phyloP scores from a whole-genome alignment of 2,329 filamentous ascomycete species.

The Dissoconium aciculare region DNA sequence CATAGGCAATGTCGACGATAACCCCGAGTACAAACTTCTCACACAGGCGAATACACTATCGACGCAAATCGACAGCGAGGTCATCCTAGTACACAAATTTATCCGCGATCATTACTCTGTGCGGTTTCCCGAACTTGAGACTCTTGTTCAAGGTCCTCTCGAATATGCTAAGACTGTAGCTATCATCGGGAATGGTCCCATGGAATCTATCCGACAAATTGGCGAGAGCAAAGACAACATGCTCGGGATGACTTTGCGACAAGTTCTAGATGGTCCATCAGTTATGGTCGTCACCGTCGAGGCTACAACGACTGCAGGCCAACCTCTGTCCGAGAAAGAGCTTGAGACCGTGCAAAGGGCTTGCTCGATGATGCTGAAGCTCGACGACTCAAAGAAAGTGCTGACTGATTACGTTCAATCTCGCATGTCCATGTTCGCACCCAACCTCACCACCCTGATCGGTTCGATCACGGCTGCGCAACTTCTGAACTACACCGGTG shows the following conservation, averaged over 20 bases:
- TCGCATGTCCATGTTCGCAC: constrained; percentile 89
- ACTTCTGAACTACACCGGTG: constrained; percentile 87
- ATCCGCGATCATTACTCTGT: constrained; percentile 91
- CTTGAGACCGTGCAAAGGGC: constrained; percentile 59
- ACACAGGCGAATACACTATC: constrained; percentile 82
- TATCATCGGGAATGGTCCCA: constrained; percentile 80
- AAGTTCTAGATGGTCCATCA: constrained; percentile 73
- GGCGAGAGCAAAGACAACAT: constrained; percentile 65
- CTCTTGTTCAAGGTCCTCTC: constrained; percentile 75
- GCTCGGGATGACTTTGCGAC: constrained; percentile 57
- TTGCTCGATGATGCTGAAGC: constrained; percentile 74
- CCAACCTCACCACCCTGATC: constrained; percentile 79
- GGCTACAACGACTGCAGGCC: constrained; percentile 75
- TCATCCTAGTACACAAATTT: constrained; percentile 87
- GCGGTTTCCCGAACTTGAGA: constrained; percentile 84
- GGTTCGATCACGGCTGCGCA: constrained; percentile 89
- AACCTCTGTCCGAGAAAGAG: constrained; percentile 59
- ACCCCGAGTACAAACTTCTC: constrained; percentile 77
- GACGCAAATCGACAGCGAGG: constrained; percentile 83
- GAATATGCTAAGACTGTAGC: constrained; percentile 93
- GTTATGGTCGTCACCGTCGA: constrained; percentile 95
- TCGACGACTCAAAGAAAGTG: constrained; percentile 73
- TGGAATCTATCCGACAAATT: constrained; percentile 73
- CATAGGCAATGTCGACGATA: constrained; percentile 76
- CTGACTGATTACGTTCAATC: constrained; percentile 92